Evolutionary conservation across 2,329 filamentous ascomycete species (phyloP).

Genomic region (Aspergillus candidus): DNA sequence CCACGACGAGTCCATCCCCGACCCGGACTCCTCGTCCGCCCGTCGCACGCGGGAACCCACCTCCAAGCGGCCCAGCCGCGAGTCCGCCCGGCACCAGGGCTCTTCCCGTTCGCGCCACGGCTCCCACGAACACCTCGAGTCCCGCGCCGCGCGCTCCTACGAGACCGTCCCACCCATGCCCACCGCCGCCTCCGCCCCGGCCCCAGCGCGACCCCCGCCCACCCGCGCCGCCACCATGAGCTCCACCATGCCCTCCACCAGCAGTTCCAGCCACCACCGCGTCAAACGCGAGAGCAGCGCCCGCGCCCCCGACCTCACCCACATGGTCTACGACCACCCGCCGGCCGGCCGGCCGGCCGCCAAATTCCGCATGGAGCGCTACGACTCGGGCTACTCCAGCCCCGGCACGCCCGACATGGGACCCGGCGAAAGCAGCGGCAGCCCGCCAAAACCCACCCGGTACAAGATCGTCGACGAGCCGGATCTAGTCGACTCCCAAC

Average conservation of each 20-base stretch:
- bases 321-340: constrained; percentile 22
- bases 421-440: constrained; percentile 15
- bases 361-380: constrained; percentile 21
- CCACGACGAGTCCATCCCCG: constrained; percentile 22
- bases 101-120: constrained; percentile 26
- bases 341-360: constrained; percentile 3
- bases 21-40: constrained; percentile 26
- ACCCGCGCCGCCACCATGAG: constrained; percentile 22
- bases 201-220: constrained; percentile 16
- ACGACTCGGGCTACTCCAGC: constrained; percentile 43
- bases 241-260: too few relatives aligned
- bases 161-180: constrained; percentile 32
- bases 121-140: constrained; percentile 27
- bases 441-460: constrained; percentile 30
- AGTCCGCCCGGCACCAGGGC: constrained; percentile 10
- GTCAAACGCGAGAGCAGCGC: constrained; percentile 4
- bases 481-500: constrained; percentile 25
- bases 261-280: too few relatives aligned
- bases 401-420: constrained; percentile 39
- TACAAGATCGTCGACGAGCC: constrained; percentile 28
- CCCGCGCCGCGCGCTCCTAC: constrained; percentile 17
- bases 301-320: constrained; percentile 22
- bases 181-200: constrained; percentile 20
- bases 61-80: constrained; percentile 24
- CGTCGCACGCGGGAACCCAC: constrained; percentile 20